Conservation (phyloP, 495 filamentous ascomycete genomes). For the Physcia stellaris region DNA sequence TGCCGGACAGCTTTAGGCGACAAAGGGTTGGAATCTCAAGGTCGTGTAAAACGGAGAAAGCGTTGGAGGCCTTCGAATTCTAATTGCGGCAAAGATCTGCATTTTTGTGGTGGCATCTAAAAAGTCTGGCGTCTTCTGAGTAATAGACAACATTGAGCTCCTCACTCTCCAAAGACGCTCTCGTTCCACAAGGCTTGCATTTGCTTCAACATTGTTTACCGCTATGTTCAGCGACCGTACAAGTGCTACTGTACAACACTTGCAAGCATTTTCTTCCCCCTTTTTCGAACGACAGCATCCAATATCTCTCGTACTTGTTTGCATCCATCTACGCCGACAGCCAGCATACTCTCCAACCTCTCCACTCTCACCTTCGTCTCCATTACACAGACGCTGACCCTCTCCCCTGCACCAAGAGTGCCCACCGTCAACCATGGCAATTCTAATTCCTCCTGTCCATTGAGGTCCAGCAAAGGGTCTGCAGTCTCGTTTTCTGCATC, state of each 20-base stretch:
- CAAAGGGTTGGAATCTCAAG: background rate
- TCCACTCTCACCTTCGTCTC: slow-evolving; percentile 69
- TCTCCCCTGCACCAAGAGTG: slow-evolving; percentile 57
- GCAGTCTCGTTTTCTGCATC: slow-evolving; percentile 51
- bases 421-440: slow-evolving; percentile 78
- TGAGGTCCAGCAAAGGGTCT: slow-evolving; percentile 82
- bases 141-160: no score
- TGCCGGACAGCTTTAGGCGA: slow-evolving; percentile 28
- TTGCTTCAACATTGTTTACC: no score
- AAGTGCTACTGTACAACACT: no score
- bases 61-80: background rate
- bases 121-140: no score
- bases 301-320: slow-evolving; percentile 67
- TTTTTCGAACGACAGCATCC: slow-evolving; percentile 52
- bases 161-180: no score
- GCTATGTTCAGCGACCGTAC: no score
- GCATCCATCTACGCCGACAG: slow-evolving; percentile 84
- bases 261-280: slow-evolving; percentile 50
- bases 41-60: background rate
- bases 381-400: slow-evolving; percentile 65
- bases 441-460: slow-evolving; percentile 75
- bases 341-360: slow-evolving; percentile 80
- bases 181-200: no score
- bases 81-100: no score
- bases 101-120: no score